These are phyloP conservation scores for Leccinum subgranulosum DNA, from an alignment of 768 basidiomycete species.

Conservation along the genomic window DNA sequence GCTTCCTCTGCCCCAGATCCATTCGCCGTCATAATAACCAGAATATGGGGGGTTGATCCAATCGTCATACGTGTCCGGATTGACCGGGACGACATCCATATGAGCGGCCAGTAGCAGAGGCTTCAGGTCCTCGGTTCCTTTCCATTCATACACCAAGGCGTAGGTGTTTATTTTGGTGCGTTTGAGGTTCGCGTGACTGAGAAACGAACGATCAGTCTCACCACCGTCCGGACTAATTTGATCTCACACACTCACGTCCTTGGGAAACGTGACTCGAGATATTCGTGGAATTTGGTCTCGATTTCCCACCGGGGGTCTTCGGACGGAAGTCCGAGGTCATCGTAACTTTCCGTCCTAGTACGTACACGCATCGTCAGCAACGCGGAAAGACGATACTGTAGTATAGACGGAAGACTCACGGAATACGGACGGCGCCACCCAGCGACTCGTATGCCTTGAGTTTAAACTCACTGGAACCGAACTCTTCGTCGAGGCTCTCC, in stretches of 20 bases:
- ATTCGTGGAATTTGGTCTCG: conserved; percentile 24
- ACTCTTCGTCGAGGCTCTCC: no score
- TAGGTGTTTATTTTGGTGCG: conserved; percentile 30
- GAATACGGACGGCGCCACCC: no score
- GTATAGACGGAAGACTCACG: no score
- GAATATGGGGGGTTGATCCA: conserved; percentile 31
- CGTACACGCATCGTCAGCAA: neutral
- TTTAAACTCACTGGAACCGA: no score
- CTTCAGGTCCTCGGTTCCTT: no score
- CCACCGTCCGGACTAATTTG: neutral
- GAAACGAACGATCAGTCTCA: neutral
- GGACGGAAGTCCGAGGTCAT: conserved; percentile 46
- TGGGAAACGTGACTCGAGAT: conserved; percentile 49
- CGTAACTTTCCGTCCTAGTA: conserved; percentile 49
- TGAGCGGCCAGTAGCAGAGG: no score
- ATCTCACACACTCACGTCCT: conserved; percentile 42
- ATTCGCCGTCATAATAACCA: no score
- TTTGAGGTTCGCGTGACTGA: conserved; percentile 45
- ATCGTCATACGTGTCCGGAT: conserved; percentile 7
- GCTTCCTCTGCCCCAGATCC: no score
- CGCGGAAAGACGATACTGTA: neutral
- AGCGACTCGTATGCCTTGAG: no score
- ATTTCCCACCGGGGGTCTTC: conserved; percentile 43
- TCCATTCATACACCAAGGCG: no score
- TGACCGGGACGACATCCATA: no score